Conservation (phyloP, 2,329 filamentous ascomycete genomes). For the Aspergillus luchuensis region DNA sequence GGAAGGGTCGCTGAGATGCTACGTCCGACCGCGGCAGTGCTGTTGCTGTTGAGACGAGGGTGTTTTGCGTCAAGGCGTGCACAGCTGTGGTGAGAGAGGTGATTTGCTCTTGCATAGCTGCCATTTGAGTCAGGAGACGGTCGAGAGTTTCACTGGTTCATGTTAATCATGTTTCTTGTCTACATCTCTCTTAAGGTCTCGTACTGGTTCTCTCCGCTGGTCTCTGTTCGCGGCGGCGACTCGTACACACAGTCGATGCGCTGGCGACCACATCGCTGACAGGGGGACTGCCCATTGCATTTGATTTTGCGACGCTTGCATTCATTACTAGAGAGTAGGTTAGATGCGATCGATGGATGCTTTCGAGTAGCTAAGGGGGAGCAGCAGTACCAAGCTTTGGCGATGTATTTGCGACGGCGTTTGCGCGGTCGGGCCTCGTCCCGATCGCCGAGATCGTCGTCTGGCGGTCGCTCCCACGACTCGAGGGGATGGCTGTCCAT, state of each 20-base stretch:
- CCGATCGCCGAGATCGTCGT: background rate
- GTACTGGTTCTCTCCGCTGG: constrained; percentile 2
- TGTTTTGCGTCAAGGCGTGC: constrained; percentile 59
- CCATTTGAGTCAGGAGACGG: constrained; percentile 34
- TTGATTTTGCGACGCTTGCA: constrained; percentile 68
- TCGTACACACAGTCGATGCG: constrained; percentile 40
- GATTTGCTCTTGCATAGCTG: constrained; percentile 65
- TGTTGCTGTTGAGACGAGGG: constrained; percentile 7
- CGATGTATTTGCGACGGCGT: constrained; percentile 65
- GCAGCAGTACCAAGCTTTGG: constrained; percentile 59
- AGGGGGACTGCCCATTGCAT: constrained; percentile 64
- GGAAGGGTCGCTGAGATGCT: constrained; percentile 4
- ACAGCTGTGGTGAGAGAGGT: constrained; percentile 72
- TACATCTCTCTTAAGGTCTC: too few species aligned
- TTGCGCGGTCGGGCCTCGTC: constrained; percentile 49
- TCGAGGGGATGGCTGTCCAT: background rate
- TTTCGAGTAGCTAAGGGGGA: background rate
- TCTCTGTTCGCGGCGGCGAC: constrained; percentile 69
- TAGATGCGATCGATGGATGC: background rate
- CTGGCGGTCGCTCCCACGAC: constrained; percentile 10
- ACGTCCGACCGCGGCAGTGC: constrained; percentile 15
- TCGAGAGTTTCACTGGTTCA: constrained; percentile 18
- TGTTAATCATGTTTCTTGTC: background rate
- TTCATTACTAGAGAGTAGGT: constrained; percentile 52
- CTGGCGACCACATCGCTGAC: constrained; percentile 59